Base-by-base conservation (phyloP, 2,329 filamentous ascomycete genomes). In the Davidsoniella neocaledoniae region DNA sequence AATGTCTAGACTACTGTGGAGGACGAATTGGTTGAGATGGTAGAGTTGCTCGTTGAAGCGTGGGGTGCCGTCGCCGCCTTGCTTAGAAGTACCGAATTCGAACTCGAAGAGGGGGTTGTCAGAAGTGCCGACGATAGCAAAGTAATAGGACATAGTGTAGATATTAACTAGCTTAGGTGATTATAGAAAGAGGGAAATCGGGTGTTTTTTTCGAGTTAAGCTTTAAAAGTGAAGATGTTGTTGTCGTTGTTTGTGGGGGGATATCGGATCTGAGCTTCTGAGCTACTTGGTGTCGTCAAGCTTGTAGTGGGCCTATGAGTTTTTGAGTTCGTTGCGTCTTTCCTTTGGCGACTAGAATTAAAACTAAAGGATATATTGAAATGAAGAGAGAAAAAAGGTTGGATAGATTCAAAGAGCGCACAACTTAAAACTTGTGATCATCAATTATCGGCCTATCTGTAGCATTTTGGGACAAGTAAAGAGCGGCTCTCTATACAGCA, bases 41-140 rank as follows among this genome's bases (percentile, higher is more conserved):
- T 86, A 80, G 49, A 90, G 83, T 60, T 93, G 81, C 56, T 94
- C 85, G 52, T 76, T 78, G 71, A 95, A 96, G 61, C 85, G 83
- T 54, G 90, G 77, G 62, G 87, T 73, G 58, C 91, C 91, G 71
- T 96, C 91, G 62, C 90, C 90, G 67, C 90, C 88, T 59, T 87
- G 83, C 66, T 95, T 95, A 39, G 86, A 94, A 38, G 90, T 95
- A 59, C 91, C 91, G 64, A 98, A 98, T 62, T 94, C 88, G 66
- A 93, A 79, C 68, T 94, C 90, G 69, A 96, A 98, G 57, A 98
- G 77, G 33, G 91, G 90, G 62, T 90, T 93, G 70, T 98, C 91
- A 59, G 86, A 85, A 19, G 87, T 93, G 61, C 88, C 91, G 64
- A 98, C 79, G 58, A 98, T 94, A 62, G 85, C 85, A 68, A 98